These are phyloP conservation scores for Volvariella volvacea DNA, from an alignment of 1,284 basidiomycete species.

Conservation along the genomic window DNA sequence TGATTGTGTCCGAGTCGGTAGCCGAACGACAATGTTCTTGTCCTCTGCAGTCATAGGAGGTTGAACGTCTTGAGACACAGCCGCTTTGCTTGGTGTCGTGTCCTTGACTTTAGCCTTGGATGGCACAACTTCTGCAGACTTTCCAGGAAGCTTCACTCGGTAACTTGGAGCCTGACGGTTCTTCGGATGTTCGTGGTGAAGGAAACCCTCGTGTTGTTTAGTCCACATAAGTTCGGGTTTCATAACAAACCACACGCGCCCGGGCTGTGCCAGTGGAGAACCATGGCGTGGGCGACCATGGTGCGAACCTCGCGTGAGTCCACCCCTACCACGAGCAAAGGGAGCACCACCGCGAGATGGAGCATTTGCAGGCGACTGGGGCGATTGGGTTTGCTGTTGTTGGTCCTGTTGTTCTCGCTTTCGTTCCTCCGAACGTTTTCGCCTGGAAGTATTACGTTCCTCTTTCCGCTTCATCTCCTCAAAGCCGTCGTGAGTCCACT, in stretches of 20 bases:
- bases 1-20: too few relatives aligned
- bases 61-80: too few relatives aligned
- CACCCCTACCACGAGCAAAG: constrained; percentile 27
- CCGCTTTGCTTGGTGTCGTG: too few relatives aligned
- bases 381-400: constrained; percentile 19
- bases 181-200: constrained; percentile 53
- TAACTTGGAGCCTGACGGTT: constrained; percentile 49
- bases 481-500: constrained; percentile 79
- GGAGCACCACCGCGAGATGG: constrained; percentile 17
- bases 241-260: constrained; percentile 60
- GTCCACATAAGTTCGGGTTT: constrained; percentile 77
- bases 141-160: constrained; percentile 59
- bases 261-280: constrained; percentile 27
- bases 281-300: constrained; percentile 17
- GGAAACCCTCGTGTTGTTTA: constrained; percentile 66
- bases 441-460: constrained; percentile 23
- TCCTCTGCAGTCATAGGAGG: too few relatives aligned
- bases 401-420: constrained; percentile 1
- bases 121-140: constrained; percentile 12
- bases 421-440: too few relatives aligned
- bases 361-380: constrained; percentile 18
- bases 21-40: constrained; percentile 42
- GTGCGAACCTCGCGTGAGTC: constrained; percentile 41
- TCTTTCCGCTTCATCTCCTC: constrained; percentile 76
- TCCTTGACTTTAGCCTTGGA: constrained; percentile 13